Evolutionary conservation across 1,139 yeast species (phyloP), one percentile per base, ranked within the genome.

Genomic region (Blastobotrys petasosporus): DNA sequence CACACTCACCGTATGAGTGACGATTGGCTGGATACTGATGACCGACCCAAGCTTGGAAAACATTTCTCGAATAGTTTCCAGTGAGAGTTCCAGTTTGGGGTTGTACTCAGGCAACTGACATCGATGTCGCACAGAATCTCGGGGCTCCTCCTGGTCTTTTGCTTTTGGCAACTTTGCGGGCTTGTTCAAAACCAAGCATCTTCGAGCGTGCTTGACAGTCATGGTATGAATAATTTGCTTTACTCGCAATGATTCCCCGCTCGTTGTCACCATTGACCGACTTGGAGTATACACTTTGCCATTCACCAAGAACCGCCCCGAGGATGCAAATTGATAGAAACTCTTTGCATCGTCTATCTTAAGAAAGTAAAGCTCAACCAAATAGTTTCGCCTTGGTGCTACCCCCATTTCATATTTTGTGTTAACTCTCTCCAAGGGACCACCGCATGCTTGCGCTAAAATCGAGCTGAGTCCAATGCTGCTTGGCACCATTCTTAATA

Each of bases 391-490:
- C 29, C 39, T 33, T 16, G 46, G 2, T 62, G 66, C 2, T 82
- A 60, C 51, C 71, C 73, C 54, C 6, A 15, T 28, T 3, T 42
- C 49, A 8, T 43, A 30, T 16, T 29, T 33, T 13, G 44, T 42
- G 10, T 41, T 43, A 16, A 48, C 44, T 15, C 44, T 33, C 28
- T 83, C 88, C 39, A 85, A 64, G 0, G 92, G 87, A 0, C 95
- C 95, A 0, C 95, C 94, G 55, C 74, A 68, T 0, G 84, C 69
- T 52, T 80, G 85, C 1, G 79, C 63, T 13, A 85, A 55, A 10
- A 84, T 62, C 32, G 78, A 68, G 28, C 69, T 70, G 4, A 80
- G 54, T 6, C 85, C 80, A 4, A 72, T 67, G 28, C 11, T 23
- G 32, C 34, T 33, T 7, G 45, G 34, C 10, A 42, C 25, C 10